Percentiles rank a stretch among this genome's conserved stretches.
These are phyloP conservation scores for Peltaster fructicola DNA, from an alignment of 2,329 filamentous ascomycete genomes.

Conservation along the genomic window DNA sequence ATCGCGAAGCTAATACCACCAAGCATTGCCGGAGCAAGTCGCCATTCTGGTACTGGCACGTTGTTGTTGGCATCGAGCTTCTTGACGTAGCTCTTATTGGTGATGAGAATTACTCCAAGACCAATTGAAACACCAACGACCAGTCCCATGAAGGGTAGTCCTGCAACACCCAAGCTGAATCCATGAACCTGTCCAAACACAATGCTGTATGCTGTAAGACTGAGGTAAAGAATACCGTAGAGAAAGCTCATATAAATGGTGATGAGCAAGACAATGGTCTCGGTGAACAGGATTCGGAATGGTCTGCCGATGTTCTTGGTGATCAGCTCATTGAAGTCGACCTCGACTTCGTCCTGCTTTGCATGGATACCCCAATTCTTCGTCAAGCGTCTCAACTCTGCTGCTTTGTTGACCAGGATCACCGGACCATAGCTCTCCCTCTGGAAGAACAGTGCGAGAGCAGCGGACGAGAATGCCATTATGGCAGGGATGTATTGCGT, in stretches of 20 bases:
- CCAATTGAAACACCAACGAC: constrained; percentile 17
- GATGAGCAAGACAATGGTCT: constrained; percentile 31
- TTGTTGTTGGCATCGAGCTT: constrained; percentile 18
- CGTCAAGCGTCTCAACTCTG: constrained; percentile 35
- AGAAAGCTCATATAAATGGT: constrained; percentile 25
- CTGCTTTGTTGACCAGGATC: constrained; percentile 38
- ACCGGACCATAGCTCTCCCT: constrained; percentile 41
- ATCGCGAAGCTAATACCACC: constrained; percentile 27
- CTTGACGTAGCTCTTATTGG: constrained; percentile 12
- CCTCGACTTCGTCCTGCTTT: constrained; percentile 23
- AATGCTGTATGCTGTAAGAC: constrained; percentile 68
- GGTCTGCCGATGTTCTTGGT: constrained; percentile 23
- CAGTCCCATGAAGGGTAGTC: constrained; percentile 73
- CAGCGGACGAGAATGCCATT: constrained; percentile 36
- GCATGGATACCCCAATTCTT: constrained; percentile 46
- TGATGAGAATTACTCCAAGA: constrained; percentile 15
- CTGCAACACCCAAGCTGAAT: constrained; percentile 51
- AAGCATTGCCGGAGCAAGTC: constrained; percentile 29
- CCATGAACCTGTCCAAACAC: constrained; percentile 58
- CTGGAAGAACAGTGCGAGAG: constrained; percentile 34
- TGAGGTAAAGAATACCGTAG: constrained; percentile 55
- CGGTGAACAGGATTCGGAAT: constrained; percentile 30
- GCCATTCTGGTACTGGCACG: constrained; percentile 27
- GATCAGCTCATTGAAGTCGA: constrained; percentile 19
- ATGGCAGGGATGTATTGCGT: constrained; percentile 31